Base-by-base conservation (phyloP, 805 yeast species). In the Lipomyces anomalus region DNA sequence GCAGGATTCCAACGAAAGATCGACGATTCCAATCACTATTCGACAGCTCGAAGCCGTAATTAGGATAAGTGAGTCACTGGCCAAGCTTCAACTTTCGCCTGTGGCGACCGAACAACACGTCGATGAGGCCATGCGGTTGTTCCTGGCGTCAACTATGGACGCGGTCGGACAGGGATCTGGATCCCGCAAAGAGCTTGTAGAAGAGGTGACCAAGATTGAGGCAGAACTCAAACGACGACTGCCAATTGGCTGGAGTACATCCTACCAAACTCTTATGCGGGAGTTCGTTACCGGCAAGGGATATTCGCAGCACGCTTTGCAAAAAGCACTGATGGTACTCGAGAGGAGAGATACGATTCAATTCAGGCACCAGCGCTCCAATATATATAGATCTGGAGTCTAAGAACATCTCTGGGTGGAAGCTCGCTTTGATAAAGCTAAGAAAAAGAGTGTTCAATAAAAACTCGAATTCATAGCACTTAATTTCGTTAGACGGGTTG, bases 11-110 rank as follows among this genome's bases (percentile, higher is more conserved):
- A 81, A 87, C 51, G 95, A 84, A 61, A 75, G 97, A 58, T 88
- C 97, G 0, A 83, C 96, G 1, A 92, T 92, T 60, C 99, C 99
- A 24, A 90, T 92, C 61, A 92, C 99, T 0, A 80, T 92, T 37
- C 88, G 99, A 74, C 99, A 92, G 70, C 74, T 92, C 51, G 99
- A 92, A 67, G 98, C 99, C 33, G 86, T 92, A 57, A 79, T 92
- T 40, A 89, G 99, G 70, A 92, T 92, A 44, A 78, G 97, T 1
- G 99, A 92, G 68, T 78, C 95, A 0, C 69, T 92, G 46, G 98
- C 98, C 5, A 92, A 92, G 65, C 64, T 92, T 47, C 80, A 81
- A 46, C 69, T 92, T 45, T 74, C 82, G 11, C 90, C 97, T 1
- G 74, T 87, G 16, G 97, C 96, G 2, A 75, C 79, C 6, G 92